These are phyloP conservation scores for Rosellinia necatrix DNA, from an alignment of 2,329 filamentous ascomycete genomes.

Conservation along the genomic window DNA sequence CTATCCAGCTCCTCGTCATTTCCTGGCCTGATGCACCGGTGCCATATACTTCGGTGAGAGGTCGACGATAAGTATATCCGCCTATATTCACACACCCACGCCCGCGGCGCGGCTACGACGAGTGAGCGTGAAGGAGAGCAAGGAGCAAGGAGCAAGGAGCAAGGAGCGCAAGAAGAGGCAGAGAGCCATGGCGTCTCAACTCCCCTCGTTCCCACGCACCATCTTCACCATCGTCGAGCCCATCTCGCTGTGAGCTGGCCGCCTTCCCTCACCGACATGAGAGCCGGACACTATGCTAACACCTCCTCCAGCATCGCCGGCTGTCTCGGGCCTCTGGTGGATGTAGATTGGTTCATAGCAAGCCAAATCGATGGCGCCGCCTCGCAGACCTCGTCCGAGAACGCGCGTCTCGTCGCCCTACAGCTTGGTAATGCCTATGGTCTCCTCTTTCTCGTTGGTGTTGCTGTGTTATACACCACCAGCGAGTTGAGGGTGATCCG, in stretches of 20 bases:
- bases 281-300: slow-evolving; percentile 1
- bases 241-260: slow-evolving; percentile 62
- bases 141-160: neutral
- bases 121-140: neutral
- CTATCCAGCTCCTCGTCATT: too few species aligned
- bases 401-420: slow-evolving; percentile 61
- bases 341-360: slow-evolving; percentile 65
- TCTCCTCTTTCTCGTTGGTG: slow-evolving; percentile 65
- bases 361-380: slow-evolving; percentile 60
- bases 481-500: slow-evolving; percentile 68
- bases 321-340: slow-evolving; percentile 58
- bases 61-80: too few species aligned
- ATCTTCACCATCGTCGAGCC: slow-evolving; percentile 73
- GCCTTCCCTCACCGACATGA: too few species aligned
- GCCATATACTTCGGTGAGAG: too few species aligned
- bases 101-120: too few species aligned
- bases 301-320: slow-evolving; percentile 59
- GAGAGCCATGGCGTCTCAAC: slow-evolving; percentile 59
- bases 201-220: slow-evolving; percentile 67
- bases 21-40: too few species aligned
- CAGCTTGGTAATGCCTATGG: slow-evolving; percentile 75
- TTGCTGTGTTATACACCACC: slow-evolving; percentile 67
- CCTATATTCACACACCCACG: too few species aligned
- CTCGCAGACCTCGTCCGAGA: slow-evolving; percentile 46
- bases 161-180: neutral